Evolutionary conservation across 1,284 basidiomycete genomes (phyloP).

Genomic region (Porphyrellus sp.): DNA sequence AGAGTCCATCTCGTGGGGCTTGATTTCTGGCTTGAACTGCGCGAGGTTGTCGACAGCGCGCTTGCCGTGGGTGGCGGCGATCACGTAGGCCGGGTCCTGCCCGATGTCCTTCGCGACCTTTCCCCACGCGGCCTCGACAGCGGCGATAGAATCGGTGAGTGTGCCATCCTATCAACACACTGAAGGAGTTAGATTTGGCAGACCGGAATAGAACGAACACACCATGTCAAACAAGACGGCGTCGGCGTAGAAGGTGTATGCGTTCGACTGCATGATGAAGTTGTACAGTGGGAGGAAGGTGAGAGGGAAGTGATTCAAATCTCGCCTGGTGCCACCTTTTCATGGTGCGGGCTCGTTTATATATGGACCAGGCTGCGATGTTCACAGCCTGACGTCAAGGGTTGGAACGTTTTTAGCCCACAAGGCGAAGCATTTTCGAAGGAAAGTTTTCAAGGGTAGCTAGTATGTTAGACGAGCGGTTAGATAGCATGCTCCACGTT

Average conservation of each 20-base stretch:
- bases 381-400: slow-evolving; percentile 32
- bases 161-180: slow-evolving; percentile 56
- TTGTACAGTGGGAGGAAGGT: not conserved
- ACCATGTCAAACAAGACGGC: slow-evolving; percentile 77
- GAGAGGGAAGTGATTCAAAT: slow-evolving; percentile 7
- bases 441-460: slow-evolving; percentile 6
- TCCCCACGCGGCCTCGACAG: slow-evolving; percentile 78
- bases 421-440: slow-evolving; percentile 1
- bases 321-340: slow-evolving; percentile 6
- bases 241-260: slow-evolving; percentile 47
- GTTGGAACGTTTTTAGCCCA: slow-evolving; percentile 10
- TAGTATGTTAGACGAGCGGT: slow-evolving; percentile 1
- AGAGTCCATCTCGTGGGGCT: slow-evolving; percentile 60
- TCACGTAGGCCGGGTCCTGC: slow-evolving; percentile 61
- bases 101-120: slow-evolving; percentile 70
- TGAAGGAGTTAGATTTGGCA: slow-evolving; percentile 22
- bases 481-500: slow-evolving; percentile 17
- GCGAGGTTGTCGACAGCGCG: slow-evolving; percentile 65
- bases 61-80: slow-evolving; percentile 74
- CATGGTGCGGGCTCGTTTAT: slow-evolving; percentile 18
- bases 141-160: slow-evolving; percentile 71
- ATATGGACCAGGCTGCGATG: slow-evolving; percentile 15
- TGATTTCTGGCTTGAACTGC: slow-evolving; percentile 56
- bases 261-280: slow-evolving; percentile 26
- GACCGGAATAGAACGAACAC: slow-evolving; percentile 21